Conservation (phyloP, 768 basidiomycete genomes). For the Tricholoma sp. region DNA sequence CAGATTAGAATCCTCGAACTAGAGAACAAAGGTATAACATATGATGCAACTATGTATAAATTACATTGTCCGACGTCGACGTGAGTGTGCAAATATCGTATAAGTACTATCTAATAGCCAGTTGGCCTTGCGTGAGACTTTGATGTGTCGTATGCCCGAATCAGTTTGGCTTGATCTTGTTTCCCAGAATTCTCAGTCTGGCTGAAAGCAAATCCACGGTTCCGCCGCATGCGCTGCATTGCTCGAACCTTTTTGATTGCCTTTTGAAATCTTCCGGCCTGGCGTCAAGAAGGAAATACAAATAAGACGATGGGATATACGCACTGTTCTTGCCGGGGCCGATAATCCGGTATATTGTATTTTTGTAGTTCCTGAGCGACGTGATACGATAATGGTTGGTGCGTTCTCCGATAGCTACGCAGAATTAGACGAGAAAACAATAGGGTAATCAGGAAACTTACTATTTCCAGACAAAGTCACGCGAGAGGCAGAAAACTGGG, state of each 20-base stretch:
- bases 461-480: conserved; percentile 99
- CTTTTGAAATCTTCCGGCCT: conserved; percentile 77
- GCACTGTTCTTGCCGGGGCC: conserved; percentile 95
- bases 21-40: conserved; percentile 11
- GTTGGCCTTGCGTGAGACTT: conserved; percentile 66
- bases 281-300: conserved; percentile 5
- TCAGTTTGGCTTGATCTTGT: conserved; percentile 84
- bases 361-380: conserved; percentile 99
- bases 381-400: conserved; percentile 89
- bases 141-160: conserved; percentile 85
- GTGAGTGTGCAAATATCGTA: not conserved
- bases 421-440: conserved; percentile 7
- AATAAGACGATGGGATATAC: conserved; percentile 21
- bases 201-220: conserved; percentile 96
- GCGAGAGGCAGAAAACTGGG: conserved; percentile 76
- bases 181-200: conserved; percentile 85
- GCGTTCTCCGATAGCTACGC: conserved; percentile 83
- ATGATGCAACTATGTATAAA: conserved; percentile 24
- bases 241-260: conserved; percentile 99
- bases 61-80: conserved; percentile 25
- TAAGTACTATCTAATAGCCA: conserved; percentile 58
- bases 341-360: conserved; percentile 95
- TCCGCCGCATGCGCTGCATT: conserved; percentile 93
- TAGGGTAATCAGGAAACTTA: conserved; percentile 34
- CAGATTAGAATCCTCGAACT: not conserved